These are phyloP conservation scores for Cladosporium sp. DNA, from an alignment of 2,329 filamentous ascomycete species.

Conservation along the genomic window DNA sequence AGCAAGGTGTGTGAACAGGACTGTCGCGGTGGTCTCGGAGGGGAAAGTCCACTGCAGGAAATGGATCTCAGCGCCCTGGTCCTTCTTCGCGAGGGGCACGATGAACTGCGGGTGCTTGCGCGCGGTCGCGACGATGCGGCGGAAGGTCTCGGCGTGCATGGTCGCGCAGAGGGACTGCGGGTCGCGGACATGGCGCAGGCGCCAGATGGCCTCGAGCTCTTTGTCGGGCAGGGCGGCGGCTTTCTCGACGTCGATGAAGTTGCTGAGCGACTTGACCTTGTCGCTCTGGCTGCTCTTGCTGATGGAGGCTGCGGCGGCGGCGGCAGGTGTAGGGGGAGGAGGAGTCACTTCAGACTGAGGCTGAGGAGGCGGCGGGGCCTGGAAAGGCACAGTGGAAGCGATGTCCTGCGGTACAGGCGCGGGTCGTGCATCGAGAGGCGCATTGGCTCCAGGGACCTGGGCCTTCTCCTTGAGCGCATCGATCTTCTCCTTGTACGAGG, in stretches of 20 bases:
- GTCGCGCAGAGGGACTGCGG: constrained; percentile 79
- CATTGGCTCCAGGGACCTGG: constrained; percentile 55
- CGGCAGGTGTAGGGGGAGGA: constrained; percentile 22
- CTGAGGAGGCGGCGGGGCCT: constrained; percentile 41
- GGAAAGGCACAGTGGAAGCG: constrained; percentile 35
- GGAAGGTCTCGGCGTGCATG: constrained; percentile 74
- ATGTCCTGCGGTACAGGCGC: constrained; percentile 32
- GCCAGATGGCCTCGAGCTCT: constrained; percentile 88
- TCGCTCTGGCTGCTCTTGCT: constrained; percentile 44
- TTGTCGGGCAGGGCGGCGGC: constrained; percentile 69
- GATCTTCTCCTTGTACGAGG: constrained; percentile 85
- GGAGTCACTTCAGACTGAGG: constrained; percentile 31
- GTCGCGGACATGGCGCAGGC: constrained; percentile 76
- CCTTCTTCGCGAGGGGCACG: constrained; percentile 73
- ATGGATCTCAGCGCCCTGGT: constrained; percentile 83
- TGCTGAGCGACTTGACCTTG: constrained; percentile 62
- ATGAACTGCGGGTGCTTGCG: constrained; percentile 83
- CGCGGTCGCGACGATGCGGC: constrained; percentile 69
- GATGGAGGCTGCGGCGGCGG: constrained; percentile 35
- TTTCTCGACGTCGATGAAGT: constrained; percentile 80
- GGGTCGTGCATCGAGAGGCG: constrained; percentile 40
- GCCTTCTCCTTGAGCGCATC: constrained; percentile 68
- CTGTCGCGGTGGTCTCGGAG: constrained; percentile 55
- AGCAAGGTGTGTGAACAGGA: constrained; percentile 91
- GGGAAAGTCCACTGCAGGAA: constrained; percentile 97